Evolutionary conservation across 768 basidiomycete genomes (phyloP).

Genomic region (Amanita thiersii): DNA sequence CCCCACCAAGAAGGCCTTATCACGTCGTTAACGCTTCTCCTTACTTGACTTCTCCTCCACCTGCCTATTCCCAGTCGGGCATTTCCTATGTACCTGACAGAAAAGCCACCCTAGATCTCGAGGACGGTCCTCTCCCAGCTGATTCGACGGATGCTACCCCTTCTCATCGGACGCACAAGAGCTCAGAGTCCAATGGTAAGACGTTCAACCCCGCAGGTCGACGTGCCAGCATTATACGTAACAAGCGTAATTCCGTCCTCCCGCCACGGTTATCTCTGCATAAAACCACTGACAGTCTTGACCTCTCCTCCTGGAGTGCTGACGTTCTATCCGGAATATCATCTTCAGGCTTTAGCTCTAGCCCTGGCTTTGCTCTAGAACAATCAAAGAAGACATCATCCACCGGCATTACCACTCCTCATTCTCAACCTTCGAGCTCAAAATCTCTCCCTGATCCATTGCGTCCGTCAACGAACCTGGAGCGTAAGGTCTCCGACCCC

Average conservation of each 20-base stretch:
- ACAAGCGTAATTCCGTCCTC: slow-evolving; percentile 6
- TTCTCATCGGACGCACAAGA: neutral
- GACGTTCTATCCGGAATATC: slow-evolving; percentile 7
- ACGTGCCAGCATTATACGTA: slow-evolving; percentile 7
- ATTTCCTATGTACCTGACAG: slow-evolving; percentile 1
- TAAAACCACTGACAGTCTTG: slow-evolving; percentile 4
- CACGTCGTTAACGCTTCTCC: slow-evolving; percentile 29
- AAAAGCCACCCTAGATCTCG: neutral
- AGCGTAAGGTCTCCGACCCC: neutral
- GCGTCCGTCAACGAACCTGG: neutral
- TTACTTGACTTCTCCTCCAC: slow-evolving; percentile 4
- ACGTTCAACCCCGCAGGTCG: neutral
- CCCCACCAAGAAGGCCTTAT: slow-evolving; percentile 30
- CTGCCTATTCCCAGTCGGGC: slow-evolving; percentile 6
- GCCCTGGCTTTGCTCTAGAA: neutral
- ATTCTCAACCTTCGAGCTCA: neutral
- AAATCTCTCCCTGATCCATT: neutral
- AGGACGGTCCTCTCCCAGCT: neutral
- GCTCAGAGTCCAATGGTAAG: neutral
- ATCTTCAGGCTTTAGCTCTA: neutral
- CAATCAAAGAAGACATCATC: slow-evolving; percentile 1
- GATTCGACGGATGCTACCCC: slow-evolving; percentile 1
- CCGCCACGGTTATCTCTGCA: slow-evolving; percentile 7
- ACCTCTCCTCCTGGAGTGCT: slow-evolving; percentile 8
- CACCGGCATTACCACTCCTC: slow-evolving; percentile 4